These are phyloP conservation scores for Phaeosphaeriaceae sp. DNA, from an alignment of 2,329 filamentous ascomycete genomes.

Conservation along the genomic window DNA sequence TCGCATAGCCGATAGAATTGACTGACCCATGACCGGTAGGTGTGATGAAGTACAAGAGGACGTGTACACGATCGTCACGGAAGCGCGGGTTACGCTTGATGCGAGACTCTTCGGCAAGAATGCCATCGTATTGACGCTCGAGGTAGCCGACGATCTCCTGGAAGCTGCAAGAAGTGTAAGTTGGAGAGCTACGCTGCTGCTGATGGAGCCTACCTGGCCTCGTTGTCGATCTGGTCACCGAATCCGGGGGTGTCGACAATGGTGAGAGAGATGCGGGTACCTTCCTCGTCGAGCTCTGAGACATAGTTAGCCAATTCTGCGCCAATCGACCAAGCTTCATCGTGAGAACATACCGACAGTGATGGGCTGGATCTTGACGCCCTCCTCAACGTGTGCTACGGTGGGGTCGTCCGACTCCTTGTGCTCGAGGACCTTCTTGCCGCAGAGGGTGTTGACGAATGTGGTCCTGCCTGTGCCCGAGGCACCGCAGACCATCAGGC, in stretches of 20 bases:
- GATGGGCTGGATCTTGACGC: slow-evolving; percentile 97
- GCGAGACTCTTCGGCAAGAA: slow-evolving; percentile 97
- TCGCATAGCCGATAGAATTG: not conserved
- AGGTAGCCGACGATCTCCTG: slow-evolving; percentile 97
- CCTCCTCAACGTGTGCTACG: slow-evolving; percentile 91
- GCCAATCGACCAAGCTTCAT: not conserved
- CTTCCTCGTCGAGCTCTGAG: slow-evolving; percentile 90
- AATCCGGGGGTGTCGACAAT: slow-evolving; percentile 99
- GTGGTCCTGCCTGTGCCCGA: slow-evolving; percentile 98
- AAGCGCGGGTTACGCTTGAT: slow-evolving; percentile 99
- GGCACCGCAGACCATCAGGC: slow-evolving; percentile 99
- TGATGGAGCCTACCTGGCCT: slow-evolving; percentile 75
- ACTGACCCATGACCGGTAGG: slow-evolving; percentile 91
- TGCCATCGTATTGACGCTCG: slow-evolving; percentile 99
- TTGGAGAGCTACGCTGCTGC: not conserved
- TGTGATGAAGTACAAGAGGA: slow-evolving; percentile 98
- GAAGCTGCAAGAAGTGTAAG: slow-evolving; percentile 69
- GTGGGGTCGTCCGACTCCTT: slow-evolving; percentile 92
- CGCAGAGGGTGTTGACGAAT: slow-evolving; percentile 99
- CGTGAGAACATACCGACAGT: slow-evolving; percentile 78
- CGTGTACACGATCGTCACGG: slow-evolving; percentile 98
- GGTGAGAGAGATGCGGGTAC: slow-evolving; percentile 95
- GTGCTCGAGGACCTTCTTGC: slow-evolving; percentile 87
- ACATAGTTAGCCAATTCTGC: not conserved
- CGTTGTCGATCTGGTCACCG: slow-evolving; percentile 98